Evolutionary conservation across 2,329 filamentous ascomycete genomes (phyloP).

Genomic region (Ambrosiella xylebori): DNA sequence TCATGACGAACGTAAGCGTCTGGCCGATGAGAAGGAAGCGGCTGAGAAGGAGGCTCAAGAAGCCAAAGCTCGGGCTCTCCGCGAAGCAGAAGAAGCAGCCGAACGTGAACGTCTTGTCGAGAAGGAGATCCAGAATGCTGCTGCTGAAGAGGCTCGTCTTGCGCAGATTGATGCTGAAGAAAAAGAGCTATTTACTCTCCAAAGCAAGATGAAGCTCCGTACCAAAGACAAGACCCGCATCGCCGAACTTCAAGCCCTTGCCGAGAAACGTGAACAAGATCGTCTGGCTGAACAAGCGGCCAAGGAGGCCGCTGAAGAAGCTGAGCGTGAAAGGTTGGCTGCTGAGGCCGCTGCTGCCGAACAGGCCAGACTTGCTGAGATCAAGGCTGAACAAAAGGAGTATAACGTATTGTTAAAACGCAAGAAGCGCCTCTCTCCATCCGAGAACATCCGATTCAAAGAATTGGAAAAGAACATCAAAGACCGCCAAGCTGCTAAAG

Average conservation of each 20-base stretch:
- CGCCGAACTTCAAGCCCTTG: constrained; percentile 6
- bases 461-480: constrained; percentile 21
- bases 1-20: constrained; percentile 7
- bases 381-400: constrained; percentile 17
- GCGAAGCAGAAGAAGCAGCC: constrained; percentile 17
- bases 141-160: not conserved
- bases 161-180: constrained; percentile 5
- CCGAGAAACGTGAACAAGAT: not conserved
- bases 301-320: constrained; percentile 15
- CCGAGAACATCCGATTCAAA: constrained; percentile 28
- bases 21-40: constrained; percentile 10
- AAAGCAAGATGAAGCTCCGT: constrained; percentile 1
- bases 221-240: constrained; percentile 4
- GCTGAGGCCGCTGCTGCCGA: constrained; percentile 2
- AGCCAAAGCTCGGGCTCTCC: not conserved
- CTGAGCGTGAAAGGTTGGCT: constrained; percentile 2
- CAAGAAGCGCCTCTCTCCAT: constrained; percentile 31
- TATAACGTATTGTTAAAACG: constrained; percentile 28
- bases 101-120: constrained; percentile 6
- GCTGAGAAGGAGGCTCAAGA: constrained; percentile 20
- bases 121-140: not conserved
- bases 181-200: constrained; percentile 5
- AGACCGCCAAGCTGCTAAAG: constrained; percentile 15
- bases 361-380: constrained; percentile 11
- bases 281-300: constrained; percentile 14